phyloP scores from a whole-genome alignment of 2,329 filamentous ascomycete genomes.

The Graphilbum ipis-grandicollis region DNA sequence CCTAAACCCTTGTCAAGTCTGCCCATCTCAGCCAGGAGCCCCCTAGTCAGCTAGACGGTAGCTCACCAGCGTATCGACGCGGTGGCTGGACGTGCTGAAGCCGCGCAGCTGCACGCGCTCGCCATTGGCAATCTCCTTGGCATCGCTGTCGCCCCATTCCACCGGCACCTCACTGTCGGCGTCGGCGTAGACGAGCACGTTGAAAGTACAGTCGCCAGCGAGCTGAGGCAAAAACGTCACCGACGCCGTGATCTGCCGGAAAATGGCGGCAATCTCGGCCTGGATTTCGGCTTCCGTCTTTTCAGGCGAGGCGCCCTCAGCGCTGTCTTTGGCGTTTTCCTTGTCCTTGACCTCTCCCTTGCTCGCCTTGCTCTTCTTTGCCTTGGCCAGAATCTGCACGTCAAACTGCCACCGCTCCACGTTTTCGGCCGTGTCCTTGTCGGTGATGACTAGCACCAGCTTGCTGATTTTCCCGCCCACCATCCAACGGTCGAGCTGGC shows the following conservation, averaged over 20 bases:
- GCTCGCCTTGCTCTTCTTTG: conserved; percentile 13
- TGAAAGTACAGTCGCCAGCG: conserved; percentile 91
- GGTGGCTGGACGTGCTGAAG: conserved; percentile 88
- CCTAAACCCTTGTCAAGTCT: not conserved
- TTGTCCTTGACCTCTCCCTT: conserved; percentile 12
- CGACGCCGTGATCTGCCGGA: conserved; percentile 93
- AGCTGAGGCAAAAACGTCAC: conserved; percentile 94
- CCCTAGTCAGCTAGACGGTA: conserved; percentile 46
- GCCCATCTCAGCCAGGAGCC: not conserved
- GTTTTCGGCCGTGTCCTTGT: conserved; percentile 91
- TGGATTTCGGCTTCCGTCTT: conserved; percentile 93
- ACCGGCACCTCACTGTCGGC: conserved; percentile 92
- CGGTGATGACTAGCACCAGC: conserved; percentile 88
- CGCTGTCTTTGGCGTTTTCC: conserved; percentile 10
- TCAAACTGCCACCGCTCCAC: conserved; percentile 98
- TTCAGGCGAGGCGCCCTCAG: conserved; percentile 28
- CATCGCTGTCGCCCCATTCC: conserved; percentile 96
- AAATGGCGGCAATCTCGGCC: conserved; percentile 86
- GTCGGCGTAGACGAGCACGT: conserved; percentile 93
- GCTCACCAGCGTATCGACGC: conserved; percentile 88
- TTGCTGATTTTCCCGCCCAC: conserved; percentile 91
- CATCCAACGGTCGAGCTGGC: conserved; percentile 96
- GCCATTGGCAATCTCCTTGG: conserved; percentile 86
- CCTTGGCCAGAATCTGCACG: conserved; percentile 23
- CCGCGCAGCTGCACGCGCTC: conserved; percentile 91